Evolutionary conservation across 441 rosid genomes (phyloP).

Genomic region (Pelargonium fulgidum): DNA sequence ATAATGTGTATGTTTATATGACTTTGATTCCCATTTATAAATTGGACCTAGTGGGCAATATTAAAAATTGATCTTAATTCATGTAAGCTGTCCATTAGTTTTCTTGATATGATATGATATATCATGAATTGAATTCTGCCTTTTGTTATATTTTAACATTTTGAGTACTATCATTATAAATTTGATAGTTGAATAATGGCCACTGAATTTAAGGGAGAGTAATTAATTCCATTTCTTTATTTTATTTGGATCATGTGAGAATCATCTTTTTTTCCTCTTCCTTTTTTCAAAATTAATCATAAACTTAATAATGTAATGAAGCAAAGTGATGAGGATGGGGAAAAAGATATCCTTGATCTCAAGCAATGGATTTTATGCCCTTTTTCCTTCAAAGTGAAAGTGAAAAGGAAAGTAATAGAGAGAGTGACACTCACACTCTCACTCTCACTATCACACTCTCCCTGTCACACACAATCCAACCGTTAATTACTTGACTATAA

Average conservation of each 20-base stretch:
- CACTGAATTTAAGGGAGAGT: too few relatives aligned
- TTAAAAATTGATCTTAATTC: neutral
- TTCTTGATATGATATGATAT: neutral
- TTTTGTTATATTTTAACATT: too few relatives aligned
- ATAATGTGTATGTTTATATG: neutral
- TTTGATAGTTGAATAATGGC: too few relatives aligned
- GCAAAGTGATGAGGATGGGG: neutral
- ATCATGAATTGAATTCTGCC: neutral
- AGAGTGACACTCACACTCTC: neutral
- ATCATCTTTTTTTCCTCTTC: neutral
- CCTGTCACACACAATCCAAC: neutral
- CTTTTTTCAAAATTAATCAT: neutral
- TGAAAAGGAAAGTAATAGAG: slow-evolving; percentile 14
- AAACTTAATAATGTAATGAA: neutral
- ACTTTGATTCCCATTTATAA: neutral
- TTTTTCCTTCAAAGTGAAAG: slow-evolving; percentile 27
- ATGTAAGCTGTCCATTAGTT: neutral
- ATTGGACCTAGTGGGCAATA: neutral
- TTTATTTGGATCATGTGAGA: too few relatives aligned
- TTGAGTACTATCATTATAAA: too few relatives aligned
- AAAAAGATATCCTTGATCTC: slow-evolving; percentile 37
- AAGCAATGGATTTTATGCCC: slow-evolving; percentile 72
- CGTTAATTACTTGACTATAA: neutral
- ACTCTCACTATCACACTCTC: neutral
- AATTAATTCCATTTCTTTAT: too few relatives aligned